These are phyloP conservation scores for Kwoniella botswanensis DNA, from an alignment of 768 basidiomycete species.

Conservation along the genomic window DNA sequence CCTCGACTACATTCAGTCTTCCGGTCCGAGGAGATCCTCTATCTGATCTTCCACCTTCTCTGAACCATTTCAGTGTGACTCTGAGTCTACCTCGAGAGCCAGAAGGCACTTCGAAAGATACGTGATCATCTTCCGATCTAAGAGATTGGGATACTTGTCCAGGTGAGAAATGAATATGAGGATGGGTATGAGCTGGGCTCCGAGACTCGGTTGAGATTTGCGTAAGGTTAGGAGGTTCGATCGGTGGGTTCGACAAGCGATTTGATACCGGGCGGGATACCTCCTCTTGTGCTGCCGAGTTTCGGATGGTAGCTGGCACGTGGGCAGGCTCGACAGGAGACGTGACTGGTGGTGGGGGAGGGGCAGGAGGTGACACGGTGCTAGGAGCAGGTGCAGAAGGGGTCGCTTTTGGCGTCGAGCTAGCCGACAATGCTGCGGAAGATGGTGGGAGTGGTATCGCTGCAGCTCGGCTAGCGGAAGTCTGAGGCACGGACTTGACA, in stretches of 20 bases:
- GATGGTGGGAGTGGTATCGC: slow-evolving; percentile 4
- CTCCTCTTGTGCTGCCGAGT: too few relatives aligned
- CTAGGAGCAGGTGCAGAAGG: slow-evolving; percentile 4
- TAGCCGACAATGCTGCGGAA: neutral
- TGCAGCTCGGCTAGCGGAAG: neutral
- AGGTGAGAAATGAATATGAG: slow-evolving; percentile 20
- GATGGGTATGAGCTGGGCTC: neutral
- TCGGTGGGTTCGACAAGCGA: neutral
- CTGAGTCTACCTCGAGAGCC: slow-evolving; percentile 23
- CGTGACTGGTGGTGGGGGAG: slow-evolving; percentile 5
- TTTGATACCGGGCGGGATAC: neutral
- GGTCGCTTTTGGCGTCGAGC: neutral
- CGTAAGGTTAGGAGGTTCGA: neutral
- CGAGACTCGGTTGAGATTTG: neutral
- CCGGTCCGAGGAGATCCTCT: neutral
- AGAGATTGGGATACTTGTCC: slow-evolving; percentile 10
- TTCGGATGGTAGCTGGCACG: too few relatives aligned
- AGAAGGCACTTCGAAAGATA: slow-evolving; percentile 29
- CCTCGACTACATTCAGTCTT: neutral
- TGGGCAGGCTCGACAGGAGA: neutral
- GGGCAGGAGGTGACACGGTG: neutral
- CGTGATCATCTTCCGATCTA: slow-evolving; percentile 20
- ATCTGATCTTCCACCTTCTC: slow-evolving; percentile 12
- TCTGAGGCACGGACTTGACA: neutral
- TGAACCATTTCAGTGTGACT: slow-evolving; percentile 22